Percentiles rank a stretch among this genome's conserved stretches.
phyloP scores from a whole-genome alignment of 768 basidiomycete species.

The Crassisporium funariophilum region DNA sequence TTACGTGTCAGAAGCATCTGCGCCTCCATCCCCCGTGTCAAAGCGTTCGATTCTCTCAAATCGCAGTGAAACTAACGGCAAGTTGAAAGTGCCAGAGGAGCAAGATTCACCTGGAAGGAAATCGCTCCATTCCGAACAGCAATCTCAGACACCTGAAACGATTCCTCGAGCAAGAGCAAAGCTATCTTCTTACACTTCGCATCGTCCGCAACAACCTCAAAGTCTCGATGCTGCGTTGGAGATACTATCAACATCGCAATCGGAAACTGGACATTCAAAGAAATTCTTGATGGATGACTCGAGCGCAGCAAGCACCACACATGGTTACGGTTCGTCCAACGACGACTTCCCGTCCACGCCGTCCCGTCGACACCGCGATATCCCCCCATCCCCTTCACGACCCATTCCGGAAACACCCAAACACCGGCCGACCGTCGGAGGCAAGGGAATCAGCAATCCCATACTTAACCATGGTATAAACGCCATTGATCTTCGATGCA shows the following conservation, averaged over 20 bases:
- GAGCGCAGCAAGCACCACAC: constrained; percentile 21
- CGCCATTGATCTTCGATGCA: constrained; percentile 4
- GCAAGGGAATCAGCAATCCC: constrained; percentile 69
- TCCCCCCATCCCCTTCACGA: constrained; percentile 47
- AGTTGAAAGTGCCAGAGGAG: constrained; percentile 30
- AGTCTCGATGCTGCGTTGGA: constrained; percentile 75
- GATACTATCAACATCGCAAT: constrained; percentile 51
- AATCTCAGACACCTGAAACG: constrained; percentile 33
- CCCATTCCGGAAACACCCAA: constrained; percentile 42
- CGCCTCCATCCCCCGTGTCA: constrained; percentile 53
- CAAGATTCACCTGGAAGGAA: constrained; percentile 36
- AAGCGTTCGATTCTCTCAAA: constrained; percentile 32
- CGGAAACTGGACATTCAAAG: constrained; percentile 38
- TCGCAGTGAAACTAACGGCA: constrained; percentile 18
- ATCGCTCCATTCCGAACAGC: constrained; percentile 24
- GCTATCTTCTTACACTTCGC: constrained; percentile 55
- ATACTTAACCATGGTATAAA: constrained; percentile 66
- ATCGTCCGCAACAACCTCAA: constrained; percentile 62
- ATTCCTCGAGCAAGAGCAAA: constrained; percentile 52
- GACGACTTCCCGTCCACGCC: constrained; percentile 30
- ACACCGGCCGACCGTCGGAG: constrained; percentile 48
- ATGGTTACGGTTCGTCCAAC: constrained; percentile 21
- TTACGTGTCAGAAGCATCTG: constrained; percentile 61
- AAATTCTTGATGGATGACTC: constrained; percentile 26
- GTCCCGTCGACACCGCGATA: constrained; percentile 21